phyloP scores from a whole-genome alignment of 305 asterid species.

The Caryopteris hybrid region DNA sequence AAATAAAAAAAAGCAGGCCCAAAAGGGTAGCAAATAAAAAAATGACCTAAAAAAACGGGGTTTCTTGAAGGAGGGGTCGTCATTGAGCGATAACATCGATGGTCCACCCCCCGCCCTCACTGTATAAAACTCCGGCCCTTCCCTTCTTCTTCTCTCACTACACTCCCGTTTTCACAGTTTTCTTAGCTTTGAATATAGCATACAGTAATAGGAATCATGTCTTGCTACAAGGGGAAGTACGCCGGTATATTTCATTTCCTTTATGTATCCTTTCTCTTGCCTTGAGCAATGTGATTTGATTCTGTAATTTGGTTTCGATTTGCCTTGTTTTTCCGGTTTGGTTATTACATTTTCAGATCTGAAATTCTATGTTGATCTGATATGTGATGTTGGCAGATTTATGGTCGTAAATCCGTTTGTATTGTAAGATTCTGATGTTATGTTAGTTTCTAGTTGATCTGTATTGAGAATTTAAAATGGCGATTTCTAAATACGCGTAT shows the following conservation, averaged over 20 bases:
- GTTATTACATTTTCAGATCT: slow-evolving; percentile 20
- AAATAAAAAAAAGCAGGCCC: too few relatives aligned
- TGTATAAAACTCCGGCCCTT: slow-evolving; percentile 12
- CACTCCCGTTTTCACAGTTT: not conserved
- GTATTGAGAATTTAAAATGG: not conserved
- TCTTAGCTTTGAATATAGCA: not conserved
- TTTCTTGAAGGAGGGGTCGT: slow-evolving; percentile 32
- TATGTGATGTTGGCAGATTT: not conserved
- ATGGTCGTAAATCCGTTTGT: not conserved
- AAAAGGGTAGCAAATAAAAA: not conserved
- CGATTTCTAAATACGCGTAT: not conserved
- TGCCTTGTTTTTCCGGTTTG: not conserved
- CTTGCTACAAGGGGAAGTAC: slow-evolving; percentile 50
- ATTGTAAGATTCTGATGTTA: not conserved
- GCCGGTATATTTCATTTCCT: slow-evolving; percentile 32
- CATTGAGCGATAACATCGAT: slow-evolving; percentile 23
- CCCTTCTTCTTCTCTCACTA: not conserved
- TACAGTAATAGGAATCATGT: slow-evolving; percentile 22
- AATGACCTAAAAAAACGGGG: slow-evolving; percentile 3
- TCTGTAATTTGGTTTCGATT: not conserved
- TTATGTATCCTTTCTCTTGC: not conserved
- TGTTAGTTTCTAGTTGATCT: not conserved
- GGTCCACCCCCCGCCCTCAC: slow-evolving; percentile 1
- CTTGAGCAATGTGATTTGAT: not conserved
- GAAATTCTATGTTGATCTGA: not conserved